Evolutionary conservation across 2,329 filamentous ascomycete species (phyloP).

Genomic region (Diatrype stigma): DNA sequence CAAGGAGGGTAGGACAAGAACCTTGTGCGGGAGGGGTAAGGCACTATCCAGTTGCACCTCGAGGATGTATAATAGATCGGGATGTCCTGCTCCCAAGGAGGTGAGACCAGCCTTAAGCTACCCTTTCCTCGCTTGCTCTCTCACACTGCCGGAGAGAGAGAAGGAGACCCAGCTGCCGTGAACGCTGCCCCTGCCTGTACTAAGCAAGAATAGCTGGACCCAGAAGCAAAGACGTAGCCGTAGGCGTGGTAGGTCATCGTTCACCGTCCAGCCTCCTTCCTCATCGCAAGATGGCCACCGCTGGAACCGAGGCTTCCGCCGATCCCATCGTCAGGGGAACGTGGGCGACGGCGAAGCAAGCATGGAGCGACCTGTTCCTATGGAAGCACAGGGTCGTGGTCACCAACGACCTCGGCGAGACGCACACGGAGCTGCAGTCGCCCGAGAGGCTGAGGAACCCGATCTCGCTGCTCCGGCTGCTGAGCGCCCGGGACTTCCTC

Average conservation of each 20-base stretch:
- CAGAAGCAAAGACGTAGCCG: too few relatives aligned
- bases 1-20: background rate
- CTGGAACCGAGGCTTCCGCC: slow-evolving; percentile 36
- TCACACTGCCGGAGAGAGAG: background rate
- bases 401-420: slow-evolving; percentile 61
- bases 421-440: slow-evolving; percentile 62
- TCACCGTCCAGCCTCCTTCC: too few relatives aligned
- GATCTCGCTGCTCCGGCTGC: slow-evolving; percentile 60
- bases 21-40: background rate
- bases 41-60: background rate
- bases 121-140: background rate
- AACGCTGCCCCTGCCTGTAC: background rate
- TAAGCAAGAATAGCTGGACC: too few relatives aligned
- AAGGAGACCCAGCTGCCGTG: background rate
- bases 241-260: too few relatives aligned
- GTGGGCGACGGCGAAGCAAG: slow-evolving; percentile 60
- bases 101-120: background rate
- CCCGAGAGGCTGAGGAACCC: slow-evolving; percentile 68
- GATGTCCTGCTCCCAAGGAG: background rate
- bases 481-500: slow-evolving; percentile 64
- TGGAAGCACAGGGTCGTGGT: slow-evolving; percentile 72
- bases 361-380: slow-evolving; percentile 60
- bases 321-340: slow-evolving; percentile 65
- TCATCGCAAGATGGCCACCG: slow-evolving; percentile 14
- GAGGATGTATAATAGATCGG: background rate